Percentiles rank a stretch among this genome's conserved stretches.
phyloP scores from a whole-genome alignment of 305 asterid species.

The Solanum chacoense region DNA sequence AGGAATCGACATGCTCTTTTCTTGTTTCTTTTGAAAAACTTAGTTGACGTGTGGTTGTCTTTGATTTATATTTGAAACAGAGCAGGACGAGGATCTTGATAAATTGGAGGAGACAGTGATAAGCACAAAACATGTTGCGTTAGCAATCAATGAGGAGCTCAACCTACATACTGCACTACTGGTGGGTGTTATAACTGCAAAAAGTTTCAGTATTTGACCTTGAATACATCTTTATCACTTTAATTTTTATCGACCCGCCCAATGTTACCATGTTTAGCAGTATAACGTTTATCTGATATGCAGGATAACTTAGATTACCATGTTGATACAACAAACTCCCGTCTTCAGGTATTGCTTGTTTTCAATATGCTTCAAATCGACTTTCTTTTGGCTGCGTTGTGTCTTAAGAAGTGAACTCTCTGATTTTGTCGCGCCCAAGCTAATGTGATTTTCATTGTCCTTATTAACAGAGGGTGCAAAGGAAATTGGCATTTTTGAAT shows the following conservation, averaged over 20 bases:
- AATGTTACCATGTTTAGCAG: background rate
- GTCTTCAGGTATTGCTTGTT: conserved; percentile 10
- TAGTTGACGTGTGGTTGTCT: background rate
- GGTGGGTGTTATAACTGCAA: conserved; percentile 17
- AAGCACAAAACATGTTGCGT: conserved; percentile 59
- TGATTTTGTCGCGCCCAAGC: background rate
- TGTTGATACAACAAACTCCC: conserved; percentile 15
- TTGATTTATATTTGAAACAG: conserved; percentile 13
- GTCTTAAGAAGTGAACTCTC: background rate
- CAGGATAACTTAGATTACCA: conserved; percentile 19
- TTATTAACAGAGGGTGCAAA: conserved; percentile 1
- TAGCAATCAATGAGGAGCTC: conserved; percentile 65
- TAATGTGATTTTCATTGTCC: background rate
- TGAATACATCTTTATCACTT: background rate
- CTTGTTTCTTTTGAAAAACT: background rate
- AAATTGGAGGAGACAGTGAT: conserved; percentile 48
- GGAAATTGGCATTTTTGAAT: background rate
- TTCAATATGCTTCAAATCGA: background rate
- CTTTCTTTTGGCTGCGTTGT: background rate
- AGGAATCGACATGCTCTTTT: background rate
- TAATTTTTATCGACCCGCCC: background rate
- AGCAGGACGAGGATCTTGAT: conserved; percentile 65
- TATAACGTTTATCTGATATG: background rate
- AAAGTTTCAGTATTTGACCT: background rate
- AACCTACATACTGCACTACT: conserved; percentile 54